These are phyloP conservation scores for Vigna nakashimae DNA, from an alignment of 306 rosid species.

Conservation along the genomic window DNA sequence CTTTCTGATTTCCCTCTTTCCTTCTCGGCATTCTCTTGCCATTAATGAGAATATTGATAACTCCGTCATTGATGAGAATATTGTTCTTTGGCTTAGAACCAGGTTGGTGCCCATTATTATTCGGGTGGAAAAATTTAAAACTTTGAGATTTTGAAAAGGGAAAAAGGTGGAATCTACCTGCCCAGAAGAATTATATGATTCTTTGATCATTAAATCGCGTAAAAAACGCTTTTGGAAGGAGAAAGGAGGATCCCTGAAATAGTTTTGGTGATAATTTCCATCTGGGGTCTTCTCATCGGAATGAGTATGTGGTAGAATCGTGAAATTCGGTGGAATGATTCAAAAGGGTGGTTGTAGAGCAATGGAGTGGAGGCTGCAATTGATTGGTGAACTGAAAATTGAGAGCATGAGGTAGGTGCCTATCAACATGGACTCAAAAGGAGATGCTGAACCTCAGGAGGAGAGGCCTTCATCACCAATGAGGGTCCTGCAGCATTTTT, in stretches of 20 bases:
- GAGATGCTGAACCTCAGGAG: conserved; percentile 58
- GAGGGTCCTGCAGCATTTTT: conserved; percentile 65
- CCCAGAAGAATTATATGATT: conserved; percentile 40
- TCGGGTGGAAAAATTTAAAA: conserved; percentile 43
- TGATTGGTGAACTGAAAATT: conserved; percentile 44
- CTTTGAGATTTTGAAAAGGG: neutral
- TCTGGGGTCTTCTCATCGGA: conserved; percentile 37
- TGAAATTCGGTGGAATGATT: conserved; percentile 47
- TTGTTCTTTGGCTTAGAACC: conserved; percentile 44
- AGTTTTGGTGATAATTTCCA: conserved; percentile 31
- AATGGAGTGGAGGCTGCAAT: conserved; percentile 36
- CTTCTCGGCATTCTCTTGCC: conserved; percentile 32
- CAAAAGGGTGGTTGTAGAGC: conserved; percentile 26
- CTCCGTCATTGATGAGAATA: neutral
- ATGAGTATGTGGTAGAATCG: conserved; percentile 22
- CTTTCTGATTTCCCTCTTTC: conserved; percentile 41
- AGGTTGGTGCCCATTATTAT: conserved; percentile 44
- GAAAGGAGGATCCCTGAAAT: conserved; percentile 43
- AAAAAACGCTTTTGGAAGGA: conserved; percentile 36
- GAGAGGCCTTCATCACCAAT: conserved; percentile 59
- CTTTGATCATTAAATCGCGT: conserved; percentile 42
- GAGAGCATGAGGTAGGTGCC: conserved; percentile 54
- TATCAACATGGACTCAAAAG: conserved; percentile 65
- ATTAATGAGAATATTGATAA: conserved; percentile 25
- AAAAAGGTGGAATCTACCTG: conserved; percentile 15